Evolutionary conservation across 2,329 filamentous ascomycete species (phyloP).

Genomic region (Arthrobotrys iridis): DNA sequence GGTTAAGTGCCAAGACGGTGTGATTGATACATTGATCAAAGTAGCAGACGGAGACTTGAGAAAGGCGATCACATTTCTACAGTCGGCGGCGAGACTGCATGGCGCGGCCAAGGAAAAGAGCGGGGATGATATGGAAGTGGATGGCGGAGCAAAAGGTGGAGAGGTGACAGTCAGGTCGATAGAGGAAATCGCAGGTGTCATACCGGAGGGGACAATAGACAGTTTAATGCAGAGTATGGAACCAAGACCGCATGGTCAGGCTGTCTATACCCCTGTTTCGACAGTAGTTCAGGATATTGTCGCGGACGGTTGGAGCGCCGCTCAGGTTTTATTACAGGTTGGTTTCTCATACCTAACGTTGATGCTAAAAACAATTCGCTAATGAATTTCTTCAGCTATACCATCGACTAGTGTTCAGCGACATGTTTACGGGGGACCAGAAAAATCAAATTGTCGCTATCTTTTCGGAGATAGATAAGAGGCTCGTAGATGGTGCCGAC

Average conservation of each 20-base stretch:
- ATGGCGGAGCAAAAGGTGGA: slow-evolving; percentile 65
- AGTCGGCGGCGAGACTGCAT: slow-evolving; percentile 89
- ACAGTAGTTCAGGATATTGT: slow-evolving; percentile 88
- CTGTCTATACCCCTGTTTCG: slow-evolving; percentile 75
- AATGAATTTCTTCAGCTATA: slow-evolving; percentile 70
- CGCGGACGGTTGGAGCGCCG: slow-evolving; percentile 95
- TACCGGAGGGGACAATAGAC: slow-evolving; percentile 79
- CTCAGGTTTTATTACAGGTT: slow-evolving; percentile 84
- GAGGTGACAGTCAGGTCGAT: slow-evolving; percentile 79
- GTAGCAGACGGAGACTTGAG: slow-evolving; percentile 94
- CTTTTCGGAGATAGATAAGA: slow-evolving; percentile 95
- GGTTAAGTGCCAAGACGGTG: slow-evolving; percentile 79
- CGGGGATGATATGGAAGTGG: slow-evolving; percentile 70
- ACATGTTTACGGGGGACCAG: slow-evolving; percentile 81
- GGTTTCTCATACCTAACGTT: neutral
- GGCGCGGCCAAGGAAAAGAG: slow-evolving; percentile 70
- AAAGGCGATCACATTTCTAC: slow-evolving; percentile 94
- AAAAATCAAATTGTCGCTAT: slow-evolving; percentile 90
- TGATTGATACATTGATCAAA: slow-evolving; percentile 81
- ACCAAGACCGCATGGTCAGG: slow-evolving; percentile 70
- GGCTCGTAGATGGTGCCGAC: slow-evolving; percentile 91
- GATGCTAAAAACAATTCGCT: slow-evolving; percentile 25
- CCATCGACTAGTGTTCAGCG: slow-evolving; percentile 82
- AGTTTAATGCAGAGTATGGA: slow-evolving; percentile 78
- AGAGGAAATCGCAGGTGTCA: slow-evolving; percentile 95